Percentiles rank a stretch among this genome's conserved stretches.
These are phyloP conservation scores for Crithidia bombi DNA, from an alignment of 208 protist genomes.

Conservation along the genomic window DNA sequence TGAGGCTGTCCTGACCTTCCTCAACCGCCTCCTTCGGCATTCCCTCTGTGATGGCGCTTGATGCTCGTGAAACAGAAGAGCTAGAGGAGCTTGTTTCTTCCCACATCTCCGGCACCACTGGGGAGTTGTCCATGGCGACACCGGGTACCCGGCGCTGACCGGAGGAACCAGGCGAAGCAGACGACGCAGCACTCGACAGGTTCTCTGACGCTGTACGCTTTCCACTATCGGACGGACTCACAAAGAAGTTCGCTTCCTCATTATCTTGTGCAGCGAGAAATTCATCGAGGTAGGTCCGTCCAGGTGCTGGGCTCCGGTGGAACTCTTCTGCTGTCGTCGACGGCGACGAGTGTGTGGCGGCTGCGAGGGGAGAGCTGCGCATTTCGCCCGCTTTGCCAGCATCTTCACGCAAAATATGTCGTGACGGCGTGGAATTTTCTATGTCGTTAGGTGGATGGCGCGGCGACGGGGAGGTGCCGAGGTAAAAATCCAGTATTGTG, in stretches of 20 bases:
- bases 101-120: constrained; percentile 31
- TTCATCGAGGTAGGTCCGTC: constrained; percentile 27
- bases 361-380: not conserved
- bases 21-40: too few species aligned
- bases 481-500: constrained; percentile 19
- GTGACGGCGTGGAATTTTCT: not conserved
- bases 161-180: too few species aligned
- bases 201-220: not conserved
- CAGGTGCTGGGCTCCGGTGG: constrained; percentile 13
- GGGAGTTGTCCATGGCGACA: constrained; percentile 24
- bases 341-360: not conserved
- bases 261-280: constrained; percentile 24
- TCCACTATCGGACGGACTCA: too few species aligned
- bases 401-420: too few species aligned
- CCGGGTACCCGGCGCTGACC: not conserved
- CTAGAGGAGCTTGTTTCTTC: constrained; percentile 29
- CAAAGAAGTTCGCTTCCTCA: not conserved
- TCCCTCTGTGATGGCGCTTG: not conserved
- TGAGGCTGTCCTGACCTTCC: too few species aligned
- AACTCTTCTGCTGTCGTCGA: not conserved
- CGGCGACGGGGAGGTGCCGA: constrained; percentile 16
- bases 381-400: too few species aligned
- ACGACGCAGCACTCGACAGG: too few species aligned
- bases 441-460: not conserved
- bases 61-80: not conserved